These are phyloP conservation scores for Sambucus nigra DNA, from an alignment of 129 eudicot species.

Conservation along the genomic window DNA sequence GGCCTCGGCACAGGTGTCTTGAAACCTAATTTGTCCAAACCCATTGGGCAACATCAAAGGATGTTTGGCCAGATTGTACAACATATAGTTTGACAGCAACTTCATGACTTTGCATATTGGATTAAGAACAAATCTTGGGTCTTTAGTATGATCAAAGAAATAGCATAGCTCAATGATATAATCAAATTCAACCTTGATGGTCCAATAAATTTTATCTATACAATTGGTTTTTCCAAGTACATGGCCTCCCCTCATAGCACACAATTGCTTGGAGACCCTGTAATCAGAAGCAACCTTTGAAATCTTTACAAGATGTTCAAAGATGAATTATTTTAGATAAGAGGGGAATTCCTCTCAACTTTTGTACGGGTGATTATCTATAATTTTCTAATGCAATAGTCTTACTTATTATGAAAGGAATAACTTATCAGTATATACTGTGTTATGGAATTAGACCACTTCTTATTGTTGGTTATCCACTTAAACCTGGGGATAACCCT, in stretches of 20 bases:
- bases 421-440: constrained; percentile 27
- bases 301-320: constrained; percentile 16
- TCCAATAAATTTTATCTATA: constrained; percentile 11
- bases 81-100: constrained; percentile 30
- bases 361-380: constrained; percentile 15
- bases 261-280: background rate
- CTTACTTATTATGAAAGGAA: constrained; percentile 21
- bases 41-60: constrained; percentile 55
- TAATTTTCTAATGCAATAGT: background rate
- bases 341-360: constrained; percentile 6
- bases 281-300: constrained; percentile 7
- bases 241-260: constrained; percentile 18
- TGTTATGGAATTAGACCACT: constrained; percentile 38
- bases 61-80: constrained; percentile 33
- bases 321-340: constrained; percentile 22
- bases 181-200: constrained; percentile 22
- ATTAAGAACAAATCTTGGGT: background rate
- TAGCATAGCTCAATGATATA: constrained; percentile 27
- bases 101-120: constrained; percentile 12
- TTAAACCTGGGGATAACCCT: constrained; percentile 1
- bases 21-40: constrained; percentile 42
- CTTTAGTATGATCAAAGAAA: background rate
- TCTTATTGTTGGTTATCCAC: constrained; percentile 8
- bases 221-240: constrained; percentile 14
- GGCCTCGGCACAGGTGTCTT: constrained; percentile 42